Conservation (phyloP, 257 asterid genomes). For the Verbena officinalis region DNA sequence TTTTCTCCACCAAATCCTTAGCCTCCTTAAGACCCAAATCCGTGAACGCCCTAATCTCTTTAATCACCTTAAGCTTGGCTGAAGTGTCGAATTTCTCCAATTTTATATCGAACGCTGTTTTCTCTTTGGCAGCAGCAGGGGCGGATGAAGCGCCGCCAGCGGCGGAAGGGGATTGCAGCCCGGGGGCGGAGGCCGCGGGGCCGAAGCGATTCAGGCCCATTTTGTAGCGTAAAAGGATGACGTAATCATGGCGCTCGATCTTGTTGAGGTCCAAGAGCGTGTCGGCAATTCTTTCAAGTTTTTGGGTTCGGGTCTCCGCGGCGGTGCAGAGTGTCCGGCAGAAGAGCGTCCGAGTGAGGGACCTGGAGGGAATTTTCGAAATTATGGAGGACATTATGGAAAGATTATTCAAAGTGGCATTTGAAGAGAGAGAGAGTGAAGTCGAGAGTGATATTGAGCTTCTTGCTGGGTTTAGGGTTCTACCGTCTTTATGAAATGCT, state of each 20-base stretch:
- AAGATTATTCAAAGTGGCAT: conserved; percentile 32
- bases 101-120: conserved; percentile 69
- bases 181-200: conserved; percentile 53
- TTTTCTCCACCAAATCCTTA: conserved; percentile 82
- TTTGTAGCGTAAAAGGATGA: conserved; percentile 60
- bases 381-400: conserved; percentile 48
- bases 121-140: conserved; percentile 61
- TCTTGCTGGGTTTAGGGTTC: conserved; percentile 32
- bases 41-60: conserved; percentile 80
- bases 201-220: conserved; percentile 72
- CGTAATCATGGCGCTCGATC: conserved; percentile 78
- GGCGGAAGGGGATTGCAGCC: conserved; percentile 37
- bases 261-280: conserved; percentile 66
- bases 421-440: conserved; percentile 5
- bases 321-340: conserved; percentile 53
- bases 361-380: conserved; percentile 38
- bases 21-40: conserved; percentile 90
- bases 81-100: conserved; percentile 75
- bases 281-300: conserved; percentile 80
- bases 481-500: background rate
- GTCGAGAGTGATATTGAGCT: background rate
- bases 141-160: conserved; percentile 33
- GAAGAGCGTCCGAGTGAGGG: conserved; percentile 39
- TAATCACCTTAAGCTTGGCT: conserved; percentile 79
- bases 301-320: conserved; percentile 47